Evolutionary conservation across 768 basidiomycete species (phyloP).

Genomic region (Collybiopsis luxurians): DNA sequence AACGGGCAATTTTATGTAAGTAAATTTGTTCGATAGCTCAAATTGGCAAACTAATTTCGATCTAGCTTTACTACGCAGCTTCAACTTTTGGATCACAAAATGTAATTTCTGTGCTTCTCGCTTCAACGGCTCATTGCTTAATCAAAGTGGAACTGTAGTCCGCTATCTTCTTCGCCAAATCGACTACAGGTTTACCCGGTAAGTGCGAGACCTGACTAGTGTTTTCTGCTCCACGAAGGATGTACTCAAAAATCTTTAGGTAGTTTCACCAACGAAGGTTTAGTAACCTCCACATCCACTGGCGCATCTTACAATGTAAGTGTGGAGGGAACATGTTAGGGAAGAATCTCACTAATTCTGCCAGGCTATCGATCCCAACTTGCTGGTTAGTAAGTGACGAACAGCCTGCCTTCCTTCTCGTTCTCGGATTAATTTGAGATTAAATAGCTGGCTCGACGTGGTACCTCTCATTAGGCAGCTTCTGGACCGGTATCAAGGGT

Average conservation of each 20-base stretch:
- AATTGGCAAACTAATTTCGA: slow-evolving; percentile 9
- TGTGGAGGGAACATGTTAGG: background rate
- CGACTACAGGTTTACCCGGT: slow-evolving; percentile 45
- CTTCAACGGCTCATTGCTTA: background rate
- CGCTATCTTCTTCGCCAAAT: slow-evolving; percentile 54
- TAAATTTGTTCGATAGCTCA: no score
- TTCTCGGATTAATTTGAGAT: background rate
- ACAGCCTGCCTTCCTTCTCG: background rate
- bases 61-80: slow-evolving; percentile 53
- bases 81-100: slow-evolving; percentile 54
- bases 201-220: no score
- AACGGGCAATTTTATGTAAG: slow-evolving; percentile 8
- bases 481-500: slow-evolving; percentile 54
- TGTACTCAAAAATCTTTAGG: slow-evolving; percentile 18
- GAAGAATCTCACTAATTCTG: background rate
- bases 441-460: slow-evolving; percentile 24
- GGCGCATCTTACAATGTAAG: slow-evolving; percentile 41
- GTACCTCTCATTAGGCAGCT: slow-evolving; percentile 52
- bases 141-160: slow-evolving; percentile 25
- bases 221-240: background rate
- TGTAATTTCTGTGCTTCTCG: slow-evolving; percentile 17
- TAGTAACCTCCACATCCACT: slow-evolving; percentile 41
- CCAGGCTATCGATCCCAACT: slow-evolving; percentile 52
- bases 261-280: slow-evolving; percentile 43
- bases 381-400: background rate